These are phyloP conservation scores for Boletus sp. DNA, from an alignment of 768 basidiomycete species.

Conservation along the genomic window DNA sequence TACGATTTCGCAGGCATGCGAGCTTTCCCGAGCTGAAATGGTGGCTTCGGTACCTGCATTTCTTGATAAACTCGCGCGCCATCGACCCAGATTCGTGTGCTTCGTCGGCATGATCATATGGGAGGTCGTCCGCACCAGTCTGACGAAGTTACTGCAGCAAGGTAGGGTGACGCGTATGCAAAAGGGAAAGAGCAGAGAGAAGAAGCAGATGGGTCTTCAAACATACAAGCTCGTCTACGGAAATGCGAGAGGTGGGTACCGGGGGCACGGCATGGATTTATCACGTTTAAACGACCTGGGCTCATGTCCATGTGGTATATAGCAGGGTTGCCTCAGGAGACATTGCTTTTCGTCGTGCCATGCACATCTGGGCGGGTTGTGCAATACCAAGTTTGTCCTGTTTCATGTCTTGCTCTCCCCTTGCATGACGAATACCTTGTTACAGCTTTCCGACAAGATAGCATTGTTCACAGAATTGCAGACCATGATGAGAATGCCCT, in stretches of 20 bases:
- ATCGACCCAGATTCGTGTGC: constrained; percentile 66
- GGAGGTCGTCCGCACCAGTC: constrained; percentile 37
- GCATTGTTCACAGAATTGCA: constrained; percentile 39
- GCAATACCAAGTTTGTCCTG: constrained; percentile 56
- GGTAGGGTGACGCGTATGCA: background rate
- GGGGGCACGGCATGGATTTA: no score
- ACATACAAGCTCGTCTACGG: constrained; percentile 20
- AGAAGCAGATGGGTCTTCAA: constrained; percentile 23
- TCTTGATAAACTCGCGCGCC: constrained; percentile 54
- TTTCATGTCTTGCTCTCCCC: background rate
- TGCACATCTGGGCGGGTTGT: constrained; percentile 77
- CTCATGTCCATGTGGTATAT: no score
- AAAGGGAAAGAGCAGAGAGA: constrained; percentile 9
- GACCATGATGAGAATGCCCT: constrained; percentile 22
- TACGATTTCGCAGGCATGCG: constrained; percentile 43
- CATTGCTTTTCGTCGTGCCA: constrained; percentile 72
- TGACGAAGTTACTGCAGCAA: constrained; percentile 28
- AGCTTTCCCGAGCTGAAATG: constrained; percentile 55
- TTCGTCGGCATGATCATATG: constrained; percentile 78
- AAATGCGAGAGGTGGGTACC: constrained; percentile 5
- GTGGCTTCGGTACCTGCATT: constrained; percentile 52
- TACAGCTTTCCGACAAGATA: constrained; percentile 46
- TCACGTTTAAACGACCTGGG: no score
- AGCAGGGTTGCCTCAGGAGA: constrained; percentile 39
- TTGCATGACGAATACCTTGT: background rate